Conservation (phyloP, 352 stramenopile genomes). For the Globisporangium splendens region DNA sequence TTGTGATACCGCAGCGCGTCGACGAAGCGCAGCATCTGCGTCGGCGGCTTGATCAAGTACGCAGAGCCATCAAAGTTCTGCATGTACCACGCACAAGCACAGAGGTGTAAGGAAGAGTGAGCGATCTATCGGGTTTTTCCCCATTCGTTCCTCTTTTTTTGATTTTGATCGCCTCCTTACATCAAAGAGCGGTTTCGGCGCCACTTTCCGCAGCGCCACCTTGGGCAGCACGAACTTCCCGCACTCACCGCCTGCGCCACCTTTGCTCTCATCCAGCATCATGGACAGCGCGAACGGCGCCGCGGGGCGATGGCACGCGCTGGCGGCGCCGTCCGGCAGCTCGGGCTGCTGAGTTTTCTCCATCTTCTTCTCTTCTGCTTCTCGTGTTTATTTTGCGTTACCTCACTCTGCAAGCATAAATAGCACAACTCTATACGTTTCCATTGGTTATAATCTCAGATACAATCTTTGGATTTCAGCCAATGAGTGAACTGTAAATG, state of each 20-base stretch:
- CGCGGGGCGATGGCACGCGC: conserved; percentile 14
- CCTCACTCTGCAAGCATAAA: neutral
- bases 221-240: conserved; percentile 43
- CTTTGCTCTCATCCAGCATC: conserved; percentile 10
- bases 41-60: conserved; percentile 65
- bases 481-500: neutral
- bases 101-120: neutral
- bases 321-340: conserved; percentile 7
- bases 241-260: conserved; percentile 8
- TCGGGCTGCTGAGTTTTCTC: conserved; percentile 11
- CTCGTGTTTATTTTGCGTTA: neutral
- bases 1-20: conserved; percentile 84
- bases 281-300: conserved; percentile 43
- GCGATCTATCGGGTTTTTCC: too few species aligned
- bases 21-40: conserved; percentile 80
- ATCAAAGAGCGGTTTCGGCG: conserved; percentile 72
- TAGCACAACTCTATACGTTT: neutral
- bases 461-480: neutral
- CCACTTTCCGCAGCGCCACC: conserved; percentile 62
- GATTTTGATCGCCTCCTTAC: conserved; percentile 19
- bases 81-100: neutral
- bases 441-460: neutral
- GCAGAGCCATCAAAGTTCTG: conserved; percentile 76
- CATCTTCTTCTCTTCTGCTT: conserved; percentile 2
- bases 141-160: neutral